Conservation (phyloP, 1,284 basidiomycete species). For the Cryptococcus jaspeensis region DNA sequence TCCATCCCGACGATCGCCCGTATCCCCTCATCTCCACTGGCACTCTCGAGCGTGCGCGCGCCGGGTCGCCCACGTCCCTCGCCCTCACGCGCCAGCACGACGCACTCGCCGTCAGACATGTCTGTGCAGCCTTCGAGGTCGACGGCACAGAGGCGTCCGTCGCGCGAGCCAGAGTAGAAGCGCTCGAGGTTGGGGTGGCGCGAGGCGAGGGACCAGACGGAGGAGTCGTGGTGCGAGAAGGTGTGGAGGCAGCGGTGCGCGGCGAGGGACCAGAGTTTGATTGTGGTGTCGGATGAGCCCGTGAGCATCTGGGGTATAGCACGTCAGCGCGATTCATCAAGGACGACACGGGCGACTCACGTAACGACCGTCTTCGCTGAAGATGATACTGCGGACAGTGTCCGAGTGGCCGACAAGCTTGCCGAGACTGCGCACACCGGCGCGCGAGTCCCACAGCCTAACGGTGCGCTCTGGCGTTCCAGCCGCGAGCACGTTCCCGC, state of each 20-base stretch:
- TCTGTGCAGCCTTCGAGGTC: slow-evolving; percentile 81
- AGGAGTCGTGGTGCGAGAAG: slow-evolving; percentile 91
- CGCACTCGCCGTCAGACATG: slow-evolving; percentile 82
- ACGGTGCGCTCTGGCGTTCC: slow-evolving; percentile 90
- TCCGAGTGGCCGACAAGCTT: slow-evolving; percentile 92
- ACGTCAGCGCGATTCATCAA: slow-evolving; percentile 7
- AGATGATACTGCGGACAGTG: slow-evolving; percentile 83
- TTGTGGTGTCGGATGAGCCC: slow-evolving; percentile 78
- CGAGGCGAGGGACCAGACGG: slow-evolving; percentile 91
- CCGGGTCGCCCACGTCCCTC: slow-evolving; percentile 14
- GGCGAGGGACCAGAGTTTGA: slow-evolving; percentile 83
- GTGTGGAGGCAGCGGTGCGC: slow-evolving; percentile 89
- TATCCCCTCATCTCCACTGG: slow-evolving; percentile 65
- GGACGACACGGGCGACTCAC: slow-evolving; percentile 56
- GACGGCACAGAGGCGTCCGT: slow-evolving; percentile 83
- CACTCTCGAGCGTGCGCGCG: slow-evolving; percentile 30
- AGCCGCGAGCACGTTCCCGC: slow-evolving; percentile 76
- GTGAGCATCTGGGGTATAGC: slow-evolving; percentile 65
- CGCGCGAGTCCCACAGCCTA: slow-evolving; percentile 88
- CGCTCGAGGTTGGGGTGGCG: slow-evolving; percentile 81
- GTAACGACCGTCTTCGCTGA: slow-evolving; percentile 85
- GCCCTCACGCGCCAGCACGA: slow-evolving; percentile 72
- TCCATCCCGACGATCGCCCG: slow-evolving; percentile 81
- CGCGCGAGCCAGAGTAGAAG: slow-evolving; percentile 94
- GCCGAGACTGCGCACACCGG: slow-evolving; percentile 59